A percentile compares a stretch with the other conserved stretches of the same genome.
Conservation (phyloP, 2,329 filamentous ascomycete genomes). For the Parafenestella ontariensis region DNA sequence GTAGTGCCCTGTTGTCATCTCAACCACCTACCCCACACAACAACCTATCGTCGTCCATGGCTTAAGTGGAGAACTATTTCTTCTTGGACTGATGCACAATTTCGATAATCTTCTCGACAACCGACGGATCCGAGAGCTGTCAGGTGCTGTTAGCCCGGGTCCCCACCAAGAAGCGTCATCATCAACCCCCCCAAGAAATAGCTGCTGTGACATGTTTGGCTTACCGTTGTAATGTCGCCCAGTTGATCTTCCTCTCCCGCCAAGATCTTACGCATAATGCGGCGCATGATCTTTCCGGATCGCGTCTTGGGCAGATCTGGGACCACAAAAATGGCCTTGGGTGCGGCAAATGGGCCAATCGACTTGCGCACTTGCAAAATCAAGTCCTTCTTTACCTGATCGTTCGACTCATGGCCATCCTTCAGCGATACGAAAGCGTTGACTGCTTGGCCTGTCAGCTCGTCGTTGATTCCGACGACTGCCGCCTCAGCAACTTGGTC, state of each 20-base stretch:
- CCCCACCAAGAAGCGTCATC: slow-evolving; percentile 38
- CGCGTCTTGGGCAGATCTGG: slow-evolving; percentile 96
- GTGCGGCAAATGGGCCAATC: slow-evolving; percentile 95
- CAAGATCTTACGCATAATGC: slow-evolving; percentile 95
- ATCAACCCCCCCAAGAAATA: slow-evolving; percentile 13
- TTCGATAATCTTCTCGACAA: slow-evolving; percentile 89
- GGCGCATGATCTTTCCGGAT: slow-evolving; percentile 98
- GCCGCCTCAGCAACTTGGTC: slow-evolving; percentile 88
- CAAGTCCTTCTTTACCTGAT: slow-evolving; percentile 90
- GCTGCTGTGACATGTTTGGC: slow-evolving; percentile 44
- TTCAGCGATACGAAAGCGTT: slow-evolving; percentile 96
- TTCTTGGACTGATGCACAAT: slow-evolving; percentile 71
- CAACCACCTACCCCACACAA: slow-evolving; percentile 8
- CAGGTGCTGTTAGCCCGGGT: slow-evolving; percentile 34
- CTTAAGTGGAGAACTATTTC: slow-evolving; percentile 43
- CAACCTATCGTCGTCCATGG: background rate
- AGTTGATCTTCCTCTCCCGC: slow-evolving; percentile 97
- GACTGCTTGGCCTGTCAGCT: slow-evolving; percentile 95
- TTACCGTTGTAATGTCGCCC: slow-evolving; percentile 88
- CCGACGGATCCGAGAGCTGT: slow-evolving; percentile 84
- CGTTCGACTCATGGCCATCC: slow-evolving; percentile 76
- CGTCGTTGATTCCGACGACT: slow-evolving; percentile 90
- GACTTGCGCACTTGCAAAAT: slow-evolving; percentile 95
- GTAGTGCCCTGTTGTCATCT: background rate
- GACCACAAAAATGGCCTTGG: slow-evolving; percentile 90